phyloP scores from a whole-genome alignment of 2,329 filamentous ascomycete species.

The Chaetomium strumarium region DNA sequence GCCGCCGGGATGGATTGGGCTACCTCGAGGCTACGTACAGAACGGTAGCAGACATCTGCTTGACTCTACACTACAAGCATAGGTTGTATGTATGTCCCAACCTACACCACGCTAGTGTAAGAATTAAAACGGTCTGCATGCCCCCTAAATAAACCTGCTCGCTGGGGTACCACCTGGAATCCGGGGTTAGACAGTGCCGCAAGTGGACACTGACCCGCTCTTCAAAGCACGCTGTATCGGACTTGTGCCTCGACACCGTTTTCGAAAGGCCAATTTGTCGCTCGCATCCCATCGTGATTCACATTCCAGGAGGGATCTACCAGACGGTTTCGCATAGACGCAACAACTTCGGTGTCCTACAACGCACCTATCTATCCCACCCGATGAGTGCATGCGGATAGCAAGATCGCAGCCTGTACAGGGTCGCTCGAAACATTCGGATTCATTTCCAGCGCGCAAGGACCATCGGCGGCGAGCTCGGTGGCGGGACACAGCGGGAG shows the following conservation, averaged over 20 bases:
- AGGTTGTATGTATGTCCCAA: too few species aligned
- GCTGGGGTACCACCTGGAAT: too few species aligned
- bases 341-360: too few species aligned
- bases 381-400: too few species aligned
- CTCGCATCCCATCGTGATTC: background rate
- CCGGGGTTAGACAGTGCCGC: conserved; percentile 12
- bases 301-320: background rate
- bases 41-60: too few species aligned
- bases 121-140: too few species aligned
- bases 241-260: conserved; percentile 5
- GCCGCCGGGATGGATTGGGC: too few species aligned
- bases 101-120: too few species aligned
- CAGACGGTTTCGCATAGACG: background rate
- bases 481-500: conserved; percentile 13
- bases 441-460: background rate
- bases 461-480: conserved; percentile 4
- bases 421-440: background rate
- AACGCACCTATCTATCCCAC: too few species aligned
- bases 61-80: background rate
- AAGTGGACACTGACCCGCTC: conserved; percentile 7
- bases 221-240: conserved; percentile 1
- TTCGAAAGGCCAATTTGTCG: background rate
- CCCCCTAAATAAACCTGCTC: too few species aligned
- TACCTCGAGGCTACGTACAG: too few species aligned
- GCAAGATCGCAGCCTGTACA: background rate